Evolutionary conservation across 2,329 filamentous ascomycete species (phyloP), one percentile per base, ranked within the genome.

Genomic region (Diaporthe ilicicola): DNA sequence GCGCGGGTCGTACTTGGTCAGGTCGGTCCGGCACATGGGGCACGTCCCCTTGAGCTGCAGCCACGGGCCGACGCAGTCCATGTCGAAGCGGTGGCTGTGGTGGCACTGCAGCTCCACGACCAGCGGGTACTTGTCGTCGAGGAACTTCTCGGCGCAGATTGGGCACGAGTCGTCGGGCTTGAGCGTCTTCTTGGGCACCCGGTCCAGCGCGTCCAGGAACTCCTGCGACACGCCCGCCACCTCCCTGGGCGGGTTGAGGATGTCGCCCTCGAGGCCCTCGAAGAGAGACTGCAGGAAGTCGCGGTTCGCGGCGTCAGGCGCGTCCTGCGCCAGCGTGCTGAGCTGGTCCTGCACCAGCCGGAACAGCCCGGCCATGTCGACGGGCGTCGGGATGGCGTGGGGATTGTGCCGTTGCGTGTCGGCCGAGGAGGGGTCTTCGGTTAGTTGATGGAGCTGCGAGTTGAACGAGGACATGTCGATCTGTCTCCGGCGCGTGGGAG

Each of bases 11-110:
- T 73, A 69, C 83, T 87, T 85, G 39, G 83, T 85, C 80, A 92
- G 80, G 76, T 90, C 88, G 77, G 87, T 85, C 72, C 90, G 82
- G 78, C 90, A 91, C 81, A 91, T 83, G 48, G 90, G 90, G 77
- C 90, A 92, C 39, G 84, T 90, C 46, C 90, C 90, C 79, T 91
- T 90, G 76, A 88, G 85, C 78, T 86, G 82, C 77, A 92, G 78
- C 90, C 90, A 92, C 8, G 90, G 90, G 4, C 85, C 87, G 2
- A 92, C 89, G 76, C 90, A 92, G 81, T 92, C 90, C n/a, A 92
- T 79, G 76, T 92, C 90, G 77, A 90, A 92, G 62, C 81, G 81
- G 78, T 92, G 90, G 50, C 79, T 81, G 39, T 82, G 83, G 75
- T 89, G 83, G 77, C 90, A 92, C 50, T 89, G 89, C 76, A 92